These are phyloP conservation scores for Saccharomycopsis amapae DNA, from an alignment of 805 yeast species.

Conservation along the genomic window DNA sequence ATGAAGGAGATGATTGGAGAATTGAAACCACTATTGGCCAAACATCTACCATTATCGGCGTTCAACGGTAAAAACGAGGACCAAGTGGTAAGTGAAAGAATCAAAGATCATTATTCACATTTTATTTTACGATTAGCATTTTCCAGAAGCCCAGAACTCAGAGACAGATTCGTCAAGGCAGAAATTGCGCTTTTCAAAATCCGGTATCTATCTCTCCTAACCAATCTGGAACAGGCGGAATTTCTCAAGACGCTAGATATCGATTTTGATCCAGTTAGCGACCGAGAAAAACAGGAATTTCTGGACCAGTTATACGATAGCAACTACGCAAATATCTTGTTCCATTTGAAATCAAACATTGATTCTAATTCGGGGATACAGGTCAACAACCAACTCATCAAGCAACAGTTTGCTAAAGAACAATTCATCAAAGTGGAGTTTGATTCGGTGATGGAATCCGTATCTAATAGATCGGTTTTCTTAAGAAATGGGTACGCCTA, in stretches of 20 bases:
- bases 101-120: slow-evolving; percentile 90
- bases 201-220: slow-evolving; percentile 37
- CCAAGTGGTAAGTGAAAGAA: slow-evolving; percentile 49
- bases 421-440: slow-evolving; percentile 79
- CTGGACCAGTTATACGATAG: slow-evolving; percentile 48
- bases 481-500: slow-evolving; percentile 69
- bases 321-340: slow-evolving; percentile 38
- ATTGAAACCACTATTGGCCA: slow-evolving; percentile 58
- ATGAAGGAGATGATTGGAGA: slow-evolving; percentile 57
- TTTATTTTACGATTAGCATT: slow-evolving; percentile 83
- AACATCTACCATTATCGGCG: slow-evolving; percentile 55
- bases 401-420: slow-evolving; percentile 48
- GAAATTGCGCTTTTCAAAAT: slow-evolving; percentile 71
- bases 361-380: slow-evolving; percentile 19
- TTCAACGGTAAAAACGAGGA: slow-evolving; percentile 28
- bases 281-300: slow-evolving; percentile 50
- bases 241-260: slow-evolving; percentile 63
- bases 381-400: slow-evolving; percentile 21
- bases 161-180: slow-evolving; percentile 69
- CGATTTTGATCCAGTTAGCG: slow-evolving; percentile 62
- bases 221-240: slow-evolving; percentile 53
- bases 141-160: slow-evolving; percentile 76
- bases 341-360: slow-evolving; percentile 31
- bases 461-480: slow-evolving; percentile 65
- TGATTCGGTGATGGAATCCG: slow-evolving; percentile 72